Evolutionary conservation across 1,139 yeast genomes (phyloP).

Genomic region (Lodderomyces parapsilosis): DNA sequence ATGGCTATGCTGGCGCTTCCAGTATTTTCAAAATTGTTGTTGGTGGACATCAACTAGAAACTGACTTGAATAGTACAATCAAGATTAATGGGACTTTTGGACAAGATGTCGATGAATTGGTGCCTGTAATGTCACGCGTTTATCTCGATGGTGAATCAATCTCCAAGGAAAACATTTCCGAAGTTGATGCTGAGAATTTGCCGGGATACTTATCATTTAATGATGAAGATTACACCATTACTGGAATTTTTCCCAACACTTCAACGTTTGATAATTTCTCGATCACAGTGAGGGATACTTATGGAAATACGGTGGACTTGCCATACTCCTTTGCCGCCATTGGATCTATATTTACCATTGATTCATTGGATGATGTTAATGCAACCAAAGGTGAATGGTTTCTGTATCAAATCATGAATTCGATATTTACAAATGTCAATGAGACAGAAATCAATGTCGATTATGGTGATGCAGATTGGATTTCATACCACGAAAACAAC

Average conservation of each 20-base stretch:
- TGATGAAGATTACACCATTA: conserved; percentile 40
- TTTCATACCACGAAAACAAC: conserved; percentile 57
- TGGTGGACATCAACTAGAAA: conserved; percentile 84
- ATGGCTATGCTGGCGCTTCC: conserved; percentile 72
- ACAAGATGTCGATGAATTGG: conserved; percentile 47
- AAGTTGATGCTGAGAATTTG: conserved; percentile 45
- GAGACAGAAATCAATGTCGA: conserved; percentile 50
- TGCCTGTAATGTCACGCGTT: conserved; percentile 61
- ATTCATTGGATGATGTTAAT: conserved; percentile 53
- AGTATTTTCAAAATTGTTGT: conserved; percentile 71
- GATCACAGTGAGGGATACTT: conserved; percentile 59
- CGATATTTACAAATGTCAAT: conserved; percentile 54
- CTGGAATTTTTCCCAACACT: conserved; percentile 58
- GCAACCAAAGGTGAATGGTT: conserved; percentile 66
- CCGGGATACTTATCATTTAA: conserved; percentile 63
- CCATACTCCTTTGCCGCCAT: conserved; percentile 51
- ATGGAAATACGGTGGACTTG: conserved; percentile 61
- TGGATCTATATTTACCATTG: conserved; percentile 54
- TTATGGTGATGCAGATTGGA: conserved; percentile 56
- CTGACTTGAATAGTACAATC: conserved; percentile 52
- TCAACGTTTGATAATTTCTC: conserved; percentile 48
- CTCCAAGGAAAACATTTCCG: conserved; percentile 50
- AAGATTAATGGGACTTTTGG: conserved; percentile 68
- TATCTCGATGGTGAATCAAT: conserved; percentile 59
- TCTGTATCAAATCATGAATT: conserved; percentile 48